A percentile compares a stretch with the other conserved stretches of the same genome.
phyloP scores from a whole-genome alignment of 805 yeast genomes.

The Lipomyces anomalus region DNA sequence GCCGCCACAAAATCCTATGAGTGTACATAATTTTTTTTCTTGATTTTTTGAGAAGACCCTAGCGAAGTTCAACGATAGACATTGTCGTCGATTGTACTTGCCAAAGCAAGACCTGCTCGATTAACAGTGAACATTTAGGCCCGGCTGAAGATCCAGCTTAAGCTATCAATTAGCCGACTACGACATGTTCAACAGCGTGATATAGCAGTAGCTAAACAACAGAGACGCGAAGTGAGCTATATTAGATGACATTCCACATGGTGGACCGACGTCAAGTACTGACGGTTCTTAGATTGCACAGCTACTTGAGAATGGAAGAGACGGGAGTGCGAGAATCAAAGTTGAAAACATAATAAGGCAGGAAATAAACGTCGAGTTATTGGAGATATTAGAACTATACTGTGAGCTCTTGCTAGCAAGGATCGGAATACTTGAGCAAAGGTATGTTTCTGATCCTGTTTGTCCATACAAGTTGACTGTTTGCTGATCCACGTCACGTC shows the following conservation, averaged over 20 bases:
- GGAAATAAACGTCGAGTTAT: slow-evolving; percentile 70
- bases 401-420: slow-evolving; percentile 78
- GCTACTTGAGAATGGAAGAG: slow-evolving; percentile 61
- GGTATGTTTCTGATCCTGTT: slow-evolving; percentile 11
- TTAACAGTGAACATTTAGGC: slow-evolving; percentile 11
- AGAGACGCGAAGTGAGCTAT: slow-evolving; percentile 48
- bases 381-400: slow-evolving; percentile 74
- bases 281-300: slow-evolving; percentile 50
- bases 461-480: background rate
- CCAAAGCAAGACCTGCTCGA: background rate
- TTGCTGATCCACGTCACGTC: background rate
- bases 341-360: slow-evolving; percentile 81
- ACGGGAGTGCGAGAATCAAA: slow-evolving; percentile 73
- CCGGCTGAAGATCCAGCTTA: slow-evolving; percentile 35
- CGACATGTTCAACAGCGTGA: slow-evolving; percentile 70
- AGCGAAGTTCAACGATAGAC: background rate
- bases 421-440: slow-evolving; percentile 51
- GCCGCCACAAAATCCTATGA: slow-evolving; percentile 4
- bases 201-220: slow-evolving; percentile 67
- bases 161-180: slow-evolving; percentile 67
- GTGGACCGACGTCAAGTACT: background rate
- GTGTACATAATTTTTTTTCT: background rate
- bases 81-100: background rate
- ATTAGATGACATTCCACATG: background rate
- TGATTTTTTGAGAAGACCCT: slow-evolving; percentile 1